Conservation (phyloP, 2,329 filamentous ascomycete genomes). For the Coniella lustricola region DNA sequence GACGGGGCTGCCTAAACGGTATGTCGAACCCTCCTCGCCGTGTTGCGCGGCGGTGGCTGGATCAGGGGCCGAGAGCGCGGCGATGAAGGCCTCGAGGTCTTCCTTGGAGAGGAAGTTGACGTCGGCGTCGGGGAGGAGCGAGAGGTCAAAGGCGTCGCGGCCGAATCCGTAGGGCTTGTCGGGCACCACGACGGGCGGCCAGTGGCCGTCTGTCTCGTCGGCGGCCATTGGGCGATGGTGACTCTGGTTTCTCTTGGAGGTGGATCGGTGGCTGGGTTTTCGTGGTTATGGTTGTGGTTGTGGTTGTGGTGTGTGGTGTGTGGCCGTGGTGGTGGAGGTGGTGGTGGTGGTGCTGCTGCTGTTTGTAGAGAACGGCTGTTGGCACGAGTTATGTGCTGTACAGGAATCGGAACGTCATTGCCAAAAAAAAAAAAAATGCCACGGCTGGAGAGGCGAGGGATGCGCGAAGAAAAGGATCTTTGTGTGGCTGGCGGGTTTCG, state of each 20-base stretch:
- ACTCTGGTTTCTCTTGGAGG: not conserved
- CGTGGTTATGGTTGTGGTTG: too few species aligned
- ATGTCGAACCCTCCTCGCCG: conserved; percentile 39
- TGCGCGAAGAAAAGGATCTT: not conserved
- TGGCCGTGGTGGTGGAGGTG: not conserved
- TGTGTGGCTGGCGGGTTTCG: too few species aligned
- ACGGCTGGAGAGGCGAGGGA: not conserved
- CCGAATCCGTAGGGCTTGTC: conserved; percentile 49
- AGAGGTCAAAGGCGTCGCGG: conserved; percentile 58
- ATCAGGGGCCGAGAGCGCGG: conserved; percentile 76
- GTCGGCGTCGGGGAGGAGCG: conserved; percentile 69
- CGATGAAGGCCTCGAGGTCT: conserved; percentile 71
- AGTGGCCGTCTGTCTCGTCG: conserved; percentile 9
- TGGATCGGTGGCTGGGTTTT: too few species aligned
- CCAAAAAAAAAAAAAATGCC: not conserved
- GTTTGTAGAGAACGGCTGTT: not conserved
- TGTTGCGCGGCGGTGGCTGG: conserved; percentile 50
- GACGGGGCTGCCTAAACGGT: conserved; percentile 35
- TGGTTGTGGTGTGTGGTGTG: too few species aligned
- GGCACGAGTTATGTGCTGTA: conserved; percentile 3
- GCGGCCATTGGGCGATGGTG: conserved; percentile 1
- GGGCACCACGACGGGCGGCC: conserved; percentile 20
- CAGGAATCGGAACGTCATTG: conserved; percentile 1
- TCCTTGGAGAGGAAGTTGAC: conserved; percentile 67
- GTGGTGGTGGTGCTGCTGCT: not conserved